Evolutionary conservation across 352 stramenopile species (phyloP), one percentile per base, ranked within the genome.

Genomic region (Phytophthora quininea): DNA sequence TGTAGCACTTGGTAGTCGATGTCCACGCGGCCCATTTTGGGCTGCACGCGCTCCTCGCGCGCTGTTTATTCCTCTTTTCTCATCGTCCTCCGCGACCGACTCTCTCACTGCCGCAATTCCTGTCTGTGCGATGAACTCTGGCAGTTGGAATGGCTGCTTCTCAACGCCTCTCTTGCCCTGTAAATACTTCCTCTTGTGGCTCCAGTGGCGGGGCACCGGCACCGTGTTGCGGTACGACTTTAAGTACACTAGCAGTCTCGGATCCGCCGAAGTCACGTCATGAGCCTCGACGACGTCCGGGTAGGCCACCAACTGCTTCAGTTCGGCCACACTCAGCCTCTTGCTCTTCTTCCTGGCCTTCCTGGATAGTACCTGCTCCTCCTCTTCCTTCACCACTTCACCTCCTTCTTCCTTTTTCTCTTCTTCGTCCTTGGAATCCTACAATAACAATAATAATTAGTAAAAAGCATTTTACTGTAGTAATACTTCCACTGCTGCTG

Each of bases 1-100:
- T 99, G 93, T 4, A 99, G 79, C 15, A 98, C 95, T 57, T 98
- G 92, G 70, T 99, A 99, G 71, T 99, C 97, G 29, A 99, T 98
- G 78, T 99, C 97, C 49, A 99, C 97, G 30, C 88, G 84, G 15
- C 97, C 96, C 83, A 98, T 96, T 73, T 99, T 99, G 7, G 97
- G 96, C 58, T 96, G 88, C 58, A 99, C 88, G 46, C 96, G 86
- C 46, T n/a, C n/a, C 98, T 85, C 67, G 96, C 94, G 54, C 95
- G 95, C 72, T 98, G 87, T 74, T 98, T 98, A 31, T 85, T 78
- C 40, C 82, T 92, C 64, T 98, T 98, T 92, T 89, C 56, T 97
- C 89, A 45, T 98, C 94, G 14, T 97, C 86, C 30, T 96, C 87
- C 10, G 76, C 71, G 11, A 89, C 74, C 5, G 84, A 86, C 3